Percentiles rank a stretch among this genome's conserved stretches.
phyloP scores from a whole-genome alignment of 495 filamentous ascomycete species.

The Neurospora africana region DNA sequence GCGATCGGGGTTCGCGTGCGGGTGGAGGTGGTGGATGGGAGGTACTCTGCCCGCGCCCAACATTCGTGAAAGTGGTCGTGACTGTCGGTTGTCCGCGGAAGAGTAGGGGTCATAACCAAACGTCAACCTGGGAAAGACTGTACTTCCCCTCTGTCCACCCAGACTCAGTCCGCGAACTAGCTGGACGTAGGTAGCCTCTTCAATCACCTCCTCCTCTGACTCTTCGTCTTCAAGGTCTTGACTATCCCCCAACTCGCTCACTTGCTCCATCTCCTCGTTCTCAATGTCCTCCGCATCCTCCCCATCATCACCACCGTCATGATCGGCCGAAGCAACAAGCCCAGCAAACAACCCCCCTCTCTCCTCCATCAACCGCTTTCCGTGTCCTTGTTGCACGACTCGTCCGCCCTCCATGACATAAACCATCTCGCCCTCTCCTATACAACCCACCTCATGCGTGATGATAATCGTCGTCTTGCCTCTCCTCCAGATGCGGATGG shows the following conservation, averaged over 20 bases:
- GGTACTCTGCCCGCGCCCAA: not conserved
- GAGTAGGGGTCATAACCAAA: not conserved
- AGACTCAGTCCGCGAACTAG: slow-evolving; percentile 8
- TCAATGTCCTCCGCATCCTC: not conserved
- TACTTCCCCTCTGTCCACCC: not conserved
- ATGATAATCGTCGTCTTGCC: slow-evolving; percentile 85
- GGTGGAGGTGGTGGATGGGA: not conserved
- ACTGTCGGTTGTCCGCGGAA: not conserved
- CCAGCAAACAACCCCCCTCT: slow-evolving; percentile 24
- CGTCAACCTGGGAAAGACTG: not conserved
- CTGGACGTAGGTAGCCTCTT: slow-evolving; percentile 6
- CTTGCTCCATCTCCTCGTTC: not conserved
- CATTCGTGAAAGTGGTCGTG: not conserved
- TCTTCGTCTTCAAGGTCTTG: not conserved
- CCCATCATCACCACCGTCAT: not conserved
- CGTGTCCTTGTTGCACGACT: slow-evolving; percentile 57
- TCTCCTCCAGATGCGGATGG: slow-evolving; percentile 60
- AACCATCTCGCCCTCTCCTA: slow-evolving; percentile 61
- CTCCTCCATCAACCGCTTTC: slow-evolving; percentile 23
- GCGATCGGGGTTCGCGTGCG: not conserved
- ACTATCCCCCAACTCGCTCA: not conserved
- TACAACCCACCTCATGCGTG: slow-evolving; percentile 82
- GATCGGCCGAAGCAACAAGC: slow-evolving; percentile 17
- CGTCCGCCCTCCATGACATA: slow-evolving; percentile 68
- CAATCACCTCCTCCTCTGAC: slow-evolving; percentile 1